Conservation (phyloP, 2,329 filamentous ascomycete species). For the Trichophaea hybrida region DNA sequence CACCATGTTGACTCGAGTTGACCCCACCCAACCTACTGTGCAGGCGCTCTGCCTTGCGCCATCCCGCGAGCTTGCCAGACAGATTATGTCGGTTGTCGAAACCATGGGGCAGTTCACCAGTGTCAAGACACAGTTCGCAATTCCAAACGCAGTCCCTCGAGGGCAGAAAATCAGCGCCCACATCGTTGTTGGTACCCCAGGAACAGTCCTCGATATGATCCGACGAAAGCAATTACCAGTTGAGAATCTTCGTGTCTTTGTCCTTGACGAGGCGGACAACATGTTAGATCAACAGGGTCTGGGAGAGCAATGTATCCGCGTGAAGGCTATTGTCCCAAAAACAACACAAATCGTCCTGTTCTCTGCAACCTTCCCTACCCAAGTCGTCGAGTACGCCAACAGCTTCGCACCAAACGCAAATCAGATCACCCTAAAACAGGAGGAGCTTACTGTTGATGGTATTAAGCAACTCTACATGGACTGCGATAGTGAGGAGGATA, state of each 20-base stretch:
- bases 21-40: conserved; percentile 50
- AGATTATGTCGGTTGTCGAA: conserved; percentile 75
- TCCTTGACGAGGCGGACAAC: conserved; percentile 94
- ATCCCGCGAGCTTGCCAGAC: conserved; percentile 83
- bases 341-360: conserved; percentile 81
- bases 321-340: conserved; percentile 66
- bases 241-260: conserved; percentile 60
- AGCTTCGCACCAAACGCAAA: conserved; percentile 78
- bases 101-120: conserved; percentile 68
- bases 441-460: conserved; percentile 88
- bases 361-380: conserved; percentile 81
- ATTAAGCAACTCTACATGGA: conserved; percentile 98
- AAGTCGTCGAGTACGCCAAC: conserved; percentile 70
- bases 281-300: conserved; percentile 95
- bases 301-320: conserved; percentile 83
- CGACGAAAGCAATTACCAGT: conserved; percentile 60
- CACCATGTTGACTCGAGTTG: conserved; percentile 75
- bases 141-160: conserved; percentile 61
- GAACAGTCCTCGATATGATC: conserved; percentile 79
- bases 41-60: conserved; percentile 85
- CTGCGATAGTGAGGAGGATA: conserved; percentile 64
- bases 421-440: conserved; percentile 70
- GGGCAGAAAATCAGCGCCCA: conserved; percentile 57
- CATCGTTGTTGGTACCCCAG: conserved; percentile 83
- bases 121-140: conserved; percentile 63